Percentiles rank a stretch among this genome's conserved stretches.
phyloP scores from a whole-genome alignment of 306 rosid genomes.

The Comarum palustre region DNA sequence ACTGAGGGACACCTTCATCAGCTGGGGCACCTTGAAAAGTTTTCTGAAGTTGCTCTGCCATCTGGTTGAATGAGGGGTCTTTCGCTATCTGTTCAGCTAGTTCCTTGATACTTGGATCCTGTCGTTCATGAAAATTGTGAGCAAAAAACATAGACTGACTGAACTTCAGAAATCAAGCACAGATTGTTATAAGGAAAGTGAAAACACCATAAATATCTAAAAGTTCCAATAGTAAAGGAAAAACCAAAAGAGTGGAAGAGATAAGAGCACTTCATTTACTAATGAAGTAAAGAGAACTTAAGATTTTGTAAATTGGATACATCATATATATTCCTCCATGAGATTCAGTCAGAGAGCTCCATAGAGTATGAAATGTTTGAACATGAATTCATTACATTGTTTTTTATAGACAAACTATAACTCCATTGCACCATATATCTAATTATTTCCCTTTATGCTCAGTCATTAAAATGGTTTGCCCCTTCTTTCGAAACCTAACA shows the following conservation, averaged over 20 bases:
- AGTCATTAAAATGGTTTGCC: not conserved
- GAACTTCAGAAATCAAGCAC: conserved; percentile 17
- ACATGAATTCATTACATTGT: no score
- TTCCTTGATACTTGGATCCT: conserved; percentile 99
- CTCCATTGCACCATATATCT: not conserved
- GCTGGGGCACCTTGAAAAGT: conserved; percentile 68
- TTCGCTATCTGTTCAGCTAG: conserved; percentile 93
- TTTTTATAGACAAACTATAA: not conserved
- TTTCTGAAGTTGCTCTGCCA: conserved; percentile 98
- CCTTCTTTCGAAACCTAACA: not conserved
- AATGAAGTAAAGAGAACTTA: not conserved
- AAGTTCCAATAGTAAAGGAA: not conserved
- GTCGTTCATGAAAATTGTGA: conserved; percentile 24
- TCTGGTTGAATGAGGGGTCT: conserved; percentile 94
- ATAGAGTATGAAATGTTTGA: not conserved
- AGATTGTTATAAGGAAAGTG: not conserved
- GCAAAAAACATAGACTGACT: not conserved
- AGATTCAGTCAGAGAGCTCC: not conserved
- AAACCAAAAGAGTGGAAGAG: not conserved
- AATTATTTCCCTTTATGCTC: not conserved
- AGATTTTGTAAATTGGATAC: not conserved
- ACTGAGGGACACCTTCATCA: conserved; percentile 65
- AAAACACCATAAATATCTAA: not conserved
- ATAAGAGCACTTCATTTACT: not conserved
- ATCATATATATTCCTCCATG: not conserved